Evolutionary conservation across 2,329 filamentous ascomycete genomes (phyloP), one percentile per base, ranked within the genome.

Genomic region (Torrubiellomyces zombiae): DNA sequence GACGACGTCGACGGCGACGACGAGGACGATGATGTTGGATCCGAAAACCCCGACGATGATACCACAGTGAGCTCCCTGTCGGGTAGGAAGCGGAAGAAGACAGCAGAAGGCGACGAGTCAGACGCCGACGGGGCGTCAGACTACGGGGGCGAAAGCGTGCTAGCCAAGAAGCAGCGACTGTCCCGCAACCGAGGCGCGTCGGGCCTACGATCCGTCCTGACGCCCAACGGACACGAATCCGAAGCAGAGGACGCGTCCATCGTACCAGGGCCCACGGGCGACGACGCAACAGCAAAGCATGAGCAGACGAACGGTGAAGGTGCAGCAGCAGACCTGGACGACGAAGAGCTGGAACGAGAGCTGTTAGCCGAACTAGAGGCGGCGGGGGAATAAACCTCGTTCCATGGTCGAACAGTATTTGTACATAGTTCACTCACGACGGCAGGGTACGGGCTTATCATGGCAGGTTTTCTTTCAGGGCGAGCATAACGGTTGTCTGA

Each of bases 301-400:
- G 46, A 49, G 6, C 21, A 28, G 16, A 14, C 14, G 18, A 6
- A 12, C 14, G 14, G 24, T 10, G 23, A 5, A 15, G 24, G 6
- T 6, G 16, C 15, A 12, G 13, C 7, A 17, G 14, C 16, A 14
- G 57, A 56, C 20, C 48, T 56, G 25, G 57, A 60, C 21, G 62
- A 66, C 7, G 63, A 64, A 27, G 69, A 73, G 37, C 47, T 75
- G 24, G 73, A 74, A 44, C 63, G 67, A 18, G 70, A 74, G 37
- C 55, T 77, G 42, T 51, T 71, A 38, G 68, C 67, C 2, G 70
- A 67, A 34, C 51, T 73, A 34, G 66, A 70, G 37, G 45, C 47
- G 10, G 43, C 42, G 12, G 42, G 37, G 17, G 44, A 38, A 14
- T 43, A 28, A 38, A n/a, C n/a, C n/a, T n/a, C n/a, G n/a, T n/a